phyloP scores from a whole-genome alignment of 2,329 filamentous ascomycete genomes.

The Hirsutella thompsonii region DNA sequence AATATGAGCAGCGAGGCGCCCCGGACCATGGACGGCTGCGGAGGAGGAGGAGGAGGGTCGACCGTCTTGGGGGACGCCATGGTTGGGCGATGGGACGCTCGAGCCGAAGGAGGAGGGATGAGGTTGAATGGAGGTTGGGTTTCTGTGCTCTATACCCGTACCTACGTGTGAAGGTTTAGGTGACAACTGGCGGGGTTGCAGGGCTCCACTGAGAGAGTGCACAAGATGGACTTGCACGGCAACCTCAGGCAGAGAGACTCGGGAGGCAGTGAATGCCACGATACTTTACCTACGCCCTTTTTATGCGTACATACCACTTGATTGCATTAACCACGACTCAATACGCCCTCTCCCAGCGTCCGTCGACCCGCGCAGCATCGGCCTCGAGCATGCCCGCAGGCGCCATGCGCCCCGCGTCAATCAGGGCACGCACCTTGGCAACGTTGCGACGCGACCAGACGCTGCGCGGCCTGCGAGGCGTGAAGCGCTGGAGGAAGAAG shows the following conservation, averaged over 20 bases:
- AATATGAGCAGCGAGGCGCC: slow-evolving; percentile 78
- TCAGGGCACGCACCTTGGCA: slow-evolving; percentile 30
- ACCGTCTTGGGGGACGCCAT: not conserved
- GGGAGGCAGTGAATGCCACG: too few relatives aligned
- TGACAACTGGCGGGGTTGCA: too few relatives aligned
- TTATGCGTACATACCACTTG: not conserved
- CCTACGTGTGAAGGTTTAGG: too few relatives aligned
- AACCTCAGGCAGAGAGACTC: too few relatives aligned
- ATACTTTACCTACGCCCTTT: not conserved
- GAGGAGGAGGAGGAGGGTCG: not conserved
- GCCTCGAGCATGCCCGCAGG: slow-evolving; percentile 34
- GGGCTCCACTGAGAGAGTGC: too few relatives aligned
- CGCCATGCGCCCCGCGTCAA: slow-evolving; percentile 32
- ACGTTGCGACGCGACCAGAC: slow-evolving; percentile 50
- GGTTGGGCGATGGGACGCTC: not conserved
- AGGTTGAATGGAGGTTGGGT: not conserved
- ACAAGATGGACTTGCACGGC: too few relatives aligned
- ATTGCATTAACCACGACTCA: not conserved
- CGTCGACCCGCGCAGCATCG: slow-evolving; percentile 41
- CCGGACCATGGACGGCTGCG: slow-evolving; percentile 30
- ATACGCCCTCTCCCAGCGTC: slow-evolving; percentile 46
- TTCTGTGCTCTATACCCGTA: too few relatives aligned
- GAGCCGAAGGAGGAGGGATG: not conserved
- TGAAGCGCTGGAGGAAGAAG: slow-evolving; percentile 43
- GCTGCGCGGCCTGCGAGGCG: slow-evolving; percentile 39